Evolutionary conservation across 768 basidiomycete genomes (phyloP).

Genomic region (Lentinula sp.): DNA sequence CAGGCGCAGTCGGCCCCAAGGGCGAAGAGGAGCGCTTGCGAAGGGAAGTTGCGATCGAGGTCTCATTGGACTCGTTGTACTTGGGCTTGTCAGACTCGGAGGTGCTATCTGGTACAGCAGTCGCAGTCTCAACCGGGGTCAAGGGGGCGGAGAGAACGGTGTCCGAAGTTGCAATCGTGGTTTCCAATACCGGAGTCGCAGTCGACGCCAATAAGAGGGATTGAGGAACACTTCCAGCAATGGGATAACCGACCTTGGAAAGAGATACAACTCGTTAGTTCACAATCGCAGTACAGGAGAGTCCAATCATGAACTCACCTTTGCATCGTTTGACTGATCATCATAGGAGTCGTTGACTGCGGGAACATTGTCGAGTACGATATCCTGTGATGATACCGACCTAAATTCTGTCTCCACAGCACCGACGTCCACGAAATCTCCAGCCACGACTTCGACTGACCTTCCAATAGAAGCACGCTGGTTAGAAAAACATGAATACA

Average conservation of each 20-base stretch:
- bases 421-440: not conserved
- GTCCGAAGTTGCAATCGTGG: not conserved
- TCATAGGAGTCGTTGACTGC: not conserved
- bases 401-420: not conserved
- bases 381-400: not conserved
- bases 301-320: not conserved
- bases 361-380: not conserved
- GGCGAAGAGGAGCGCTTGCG: no score
- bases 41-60: no score
- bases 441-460: not conserved
- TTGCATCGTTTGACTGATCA: not conserved
- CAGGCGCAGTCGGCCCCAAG: no score
- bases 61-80: no score
- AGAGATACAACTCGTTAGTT: not conserved
- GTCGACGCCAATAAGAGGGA: not conserved
- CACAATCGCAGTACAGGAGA: not conserved
- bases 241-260: not conserved
- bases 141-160: not conserved
- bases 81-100: no score
- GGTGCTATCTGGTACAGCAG: no score
- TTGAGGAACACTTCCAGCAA: not conserved
- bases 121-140: not conserved
- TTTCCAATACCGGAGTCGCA: not conserved
- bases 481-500: not conserved
- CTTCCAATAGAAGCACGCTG: not conserved